Base-by-base conservation (phyloP, 2,329 filamentous ascomycete genomes). In the Magnaporthiopsis rhizophila region DNA sequence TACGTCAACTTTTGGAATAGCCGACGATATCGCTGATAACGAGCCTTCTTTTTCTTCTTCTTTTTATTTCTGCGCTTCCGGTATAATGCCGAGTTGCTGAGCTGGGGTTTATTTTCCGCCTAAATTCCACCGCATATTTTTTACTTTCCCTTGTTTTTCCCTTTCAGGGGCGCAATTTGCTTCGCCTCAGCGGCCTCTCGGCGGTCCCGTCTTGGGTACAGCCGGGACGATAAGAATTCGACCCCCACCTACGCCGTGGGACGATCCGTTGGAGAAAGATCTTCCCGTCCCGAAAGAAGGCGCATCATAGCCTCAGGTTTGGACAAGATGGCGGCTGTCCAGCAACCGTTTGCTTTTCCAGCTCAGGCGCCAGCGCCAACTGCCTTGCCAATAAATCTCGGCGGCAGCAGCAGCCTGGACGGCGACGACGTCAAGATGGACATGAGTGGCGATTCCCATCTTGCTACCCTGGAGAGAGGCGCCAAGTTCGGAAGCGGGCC, bases 401-500 rank as follows among this genome's bases (percentile, higher is more conserved):
- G 68, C 61, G 67, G 65, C 15, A 63, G 62, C n/a, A 18, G 15
- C 38, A 45, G 38, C 15, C 38, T 45, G 15, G 38, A 18, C 38
- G 45, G 61, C 1, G 68, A 67, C 28, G 65, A 71, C 61, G 69
- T 76, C 67, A 74, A 77, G 28, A 68, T 77, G 62, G 78, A 77
- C 38, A 65, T 77, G 56, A 78, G 78, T 63, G 69, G 78, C 64
- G 69, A 72, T 32, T 65, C 61, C 59, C 63, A 62, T 38, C 59
- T 66, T 18, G 65, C 66, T 28, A 67, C 70, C 15, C 73, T 72
- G 56, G 72, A 75, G 60, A 74, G 73, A 56, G 75, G 76, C n/a
- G 72, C 74, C 62, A 77, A 74, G 32, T 77, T 81, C 65, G 78
- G 77, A 65, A 80, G 78, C 62, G 78, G 78, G 4, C 77, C 83